phyloP scores from a whole-genome alignment of 2,329 filamentous ascomycete genomes.

The Cercospora sp. region DNA sequence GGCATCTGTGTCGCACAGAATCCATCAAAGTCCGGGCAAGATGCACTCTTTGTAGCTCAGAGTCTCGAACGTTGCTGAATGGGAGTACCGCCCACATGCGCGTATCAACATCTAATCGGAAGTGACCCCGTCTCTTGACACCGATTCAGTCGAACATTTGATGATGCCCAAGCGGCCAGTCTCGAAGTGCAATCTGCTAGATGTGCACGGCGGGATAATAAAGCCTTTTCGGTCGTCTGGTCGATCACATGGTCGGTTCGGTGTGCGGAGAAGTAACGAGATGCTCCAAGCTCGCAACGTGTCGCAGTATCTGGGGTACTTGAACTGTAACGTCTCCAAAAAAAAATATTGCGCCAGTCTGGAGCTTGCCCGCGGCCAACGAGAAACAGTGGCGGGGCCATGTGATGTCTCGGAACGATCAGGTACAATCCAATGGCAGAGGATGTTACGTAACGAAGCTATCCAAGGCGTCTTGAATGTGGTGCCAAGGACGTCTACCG shows the following conservation, averaged over 20 bases:
- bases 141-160: neutral
- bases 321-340: neutral
- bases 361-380: slow-evolving; percentile 11
- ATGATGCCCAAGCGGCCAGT: neutral
- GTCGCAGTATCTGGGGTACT: neutral
- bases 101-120: neutral
- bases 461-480: neutral
- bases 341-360: neutral
- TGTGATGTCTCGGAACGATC: slow-evolving; percentile 9
- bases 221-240: neutral
- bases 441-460: neutral
- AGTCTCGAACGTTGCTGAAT: neutral
- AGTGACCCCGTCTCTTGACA: neutral
- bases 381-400: neutral
- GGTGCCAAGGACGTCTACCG: neutral
- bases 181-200: neutral
- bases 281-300: neutral
- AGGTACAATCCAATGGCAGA: slow-evolving; percentile 9
- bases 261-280: neutral
- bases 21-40: neutral
- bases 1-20: neutral
- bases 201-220: neutral
- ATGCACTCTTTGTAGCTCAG: neutral
- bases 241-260: neutral
- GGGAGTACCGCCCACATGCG: neutral